Evolutionary conservation across 176 grass and related monocot genomes (phyloP).

Genomic region (Neostapfia colusana): DNA sequence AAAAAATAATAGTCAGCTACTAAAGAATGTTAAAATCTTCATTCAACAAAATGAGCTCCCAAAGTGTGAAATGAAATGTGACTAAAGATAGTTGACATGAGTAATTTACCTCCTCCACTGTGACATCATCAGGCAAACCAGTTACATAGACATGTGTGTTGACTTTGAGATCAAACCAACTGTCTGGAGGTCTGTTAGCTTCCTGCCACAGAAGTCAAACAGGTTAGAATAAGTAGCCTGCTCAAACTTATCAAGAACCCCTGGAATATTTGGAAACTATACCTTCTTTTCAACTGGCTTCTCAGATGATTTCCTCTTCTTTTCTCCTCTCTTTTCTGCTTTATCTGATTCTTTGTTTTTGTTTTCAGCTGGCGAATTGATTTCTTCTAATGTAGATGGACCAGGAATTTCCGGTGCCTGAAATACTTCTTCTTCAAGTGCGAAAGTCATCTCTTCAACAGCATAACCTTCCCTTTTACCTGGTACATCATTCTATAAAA

Average conservation of each 20-base stretch:
- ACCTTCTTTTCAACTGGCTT: slow-evolving; percentile 89
- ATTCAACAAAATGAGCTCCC: slow-evolving; percentile 26
- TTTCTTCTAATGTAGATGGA: slow-evolving; percentile 47
- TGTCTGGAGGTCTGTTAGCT: slow-evolving; percentile 90
- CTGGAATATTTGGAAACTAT: slow-evolving; percentile 25
- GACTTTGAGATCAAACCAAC: slow-evolving; percentile 99
- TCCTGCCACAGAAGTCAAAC: slow-evolving; percentile 49
- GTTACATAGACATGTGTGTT: slow-evolving; percentile 90
- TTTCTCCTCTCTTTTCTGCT: slow-evolving; percentile 58
- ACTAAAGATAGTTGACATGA: slow-evolving; percentile 18
- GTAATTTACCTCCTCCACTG: slow-evolving; percentile 69
- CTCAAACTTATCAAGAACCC: slow-evolving; percentile 20
- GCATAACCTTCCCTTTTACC: slow-evolving; percentile 56
- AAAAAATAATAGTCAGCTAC: background rate
- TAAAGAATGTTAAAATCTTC: slow-evolving; percentile 30
- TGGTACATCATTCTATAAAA: slow-evolving; percentile 63
- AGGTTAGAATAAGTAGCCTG: slow-evolving; percentile 8
- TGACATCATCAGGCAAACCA: slow-evolving; percentile 95
- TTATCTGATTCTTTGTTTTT: slow-evolving; percentile 53
- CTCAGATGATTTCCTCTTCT: slow-evolving; percentile 68
- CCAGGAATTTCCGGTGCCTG: slow-evolving; percentile 19
- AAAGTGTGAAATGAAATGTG: slow-evolving; percentile 26
- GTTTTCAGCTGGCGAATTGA: slow-evolving; percentile 20
- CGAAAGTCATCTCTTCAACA: slow-evolving; percentile 90
- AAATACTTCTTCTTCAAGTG: slow-evolving; percentile 79